Conservation (phyloP, 345 rosid genomes). For the Barbarea vulgaris region DNA sequence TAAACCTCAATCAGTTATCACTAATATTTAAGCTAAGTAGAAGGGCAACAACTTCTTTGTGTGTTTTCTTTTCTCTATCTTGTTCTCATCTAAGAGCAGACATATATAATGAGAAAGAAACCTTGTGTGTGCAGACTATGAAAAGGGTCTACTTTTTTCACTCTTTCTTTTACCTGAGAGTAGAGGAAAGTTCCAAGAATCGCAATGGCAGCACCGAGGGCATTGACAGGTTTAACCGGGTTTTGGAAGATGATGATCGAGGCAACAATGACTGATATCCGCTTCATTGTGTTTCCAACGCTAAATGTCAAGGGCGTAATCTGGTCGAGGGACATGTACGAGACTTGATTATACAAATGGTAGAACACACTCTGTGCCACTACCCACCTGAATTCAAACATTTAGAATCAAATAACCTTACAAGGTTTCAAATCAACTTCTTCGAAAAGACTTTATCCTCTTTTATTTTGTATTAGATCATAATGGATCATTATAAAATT, state of each 20-base stretch:
- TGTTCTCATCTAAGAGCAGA: not conserved
- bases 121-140: not conserved
- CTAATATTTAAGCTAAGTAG: not conserved
- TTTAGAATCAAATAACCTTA: not conserved
- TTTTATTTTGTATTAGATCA: not conserved
- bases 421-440: slow-evolving; percentile 2
- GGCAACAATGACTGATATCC: slow-evolving; percentile 76
- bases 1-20: slow-evolving; percentile 2
- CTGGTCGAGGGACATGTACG: slow-evolving; percentile 84
- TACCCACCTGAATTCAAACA: slow-evolving; percentile 63
- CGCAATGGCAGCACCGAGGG: slow-evolving; percentile 80
- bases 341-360: slow-evolving; percentile 79
- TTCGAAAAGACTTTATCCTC: not conserved
- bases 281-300: slow-evolving; percentile 80
- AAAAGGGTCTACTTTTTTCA: not conserved
- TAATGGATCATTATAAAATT: not conserved
- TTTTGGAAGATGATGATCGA: slow-evolving; percentile 82
- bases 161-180: slow-evolving; percentile 56
- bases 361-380: slow-evolving; percentile 81
- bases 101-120: not conserved
- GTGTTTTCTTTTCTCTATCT: not conserved
- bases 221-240: slow-evolving; percentile 68
- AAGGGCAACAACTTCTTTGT: not conserved
- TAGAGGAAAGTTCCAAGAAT: slow-evolving; percentile 78
- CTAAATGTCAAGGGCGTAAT: slow-evolving; percentile 79